Conservation (phyloP, 805 yeast genomes). For the Saturnispora galanensis region DNA sequence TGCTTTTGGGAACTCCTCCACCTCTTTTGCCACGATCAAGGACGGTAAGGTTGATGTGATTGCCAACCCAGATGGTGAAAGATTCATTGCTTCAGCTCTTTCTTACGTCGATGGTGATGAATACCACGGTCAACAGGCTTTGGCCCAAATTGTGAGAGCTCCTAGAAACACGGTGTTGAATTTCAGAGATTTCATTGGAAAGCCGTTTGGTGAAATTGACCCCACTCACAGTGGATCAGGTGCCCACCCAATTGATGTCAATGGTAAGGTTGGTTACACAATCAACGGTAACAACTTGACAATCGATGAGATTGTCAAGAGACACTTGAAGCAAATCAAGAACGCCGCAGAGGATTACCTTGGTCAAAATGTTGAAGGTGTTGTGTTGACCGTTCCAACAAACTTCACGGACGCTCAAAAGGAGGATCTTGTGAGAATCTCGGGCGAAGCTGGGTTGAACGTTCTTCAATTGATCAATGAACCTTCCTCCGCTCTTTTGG, state of each 20-base stretch:
- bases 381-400: constrained; percentile 85
- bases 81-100: constrained; percentile 87
- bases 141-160: constrained; percentile 86
- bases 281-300: constrained; percentile 49
- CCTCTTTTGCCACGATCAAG: constrained; percentile 83
- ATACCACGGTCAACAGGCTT: constrained; percentile 95
- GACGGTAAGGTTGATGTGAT: constrained; percentile 95
- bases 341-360: constrained; percentile 87
- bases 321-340: constrained; percentile 77
- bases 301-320: constrained; percentile 68
- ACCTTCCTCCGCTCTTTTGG: constrained; percentile 84
- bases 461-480: constrained; percentile 85
- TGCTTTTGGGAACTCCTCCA: constrained; percentile 92
- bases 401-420: constrained; percentile 72
- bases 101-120: constrained; percentile 92
- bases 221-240: constrained; percentile 52
- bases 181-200: constrained; percentile 90
- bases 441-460: constrained; percentile 63
- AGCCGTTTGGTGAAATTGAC: constrained; percentile 59
- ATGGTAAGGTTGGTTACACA: constrained; percentile 62
- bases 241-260: constrained; percentile 54
- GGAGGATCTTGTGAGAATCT: constrained; percentile 47
- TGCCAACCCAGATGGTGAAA: constrained; percentile 98
- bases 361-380: constrained; percentile 72
- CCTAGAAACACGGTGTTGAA: constrained; percentile 76